A percentile compares a stretch with the other conserved stretches of the same genome.
Evolutionary conservation across 2,329 filamentous ascomycete genomes (phyloP).

Genomic region (Cercospora berteroae): DNA sequence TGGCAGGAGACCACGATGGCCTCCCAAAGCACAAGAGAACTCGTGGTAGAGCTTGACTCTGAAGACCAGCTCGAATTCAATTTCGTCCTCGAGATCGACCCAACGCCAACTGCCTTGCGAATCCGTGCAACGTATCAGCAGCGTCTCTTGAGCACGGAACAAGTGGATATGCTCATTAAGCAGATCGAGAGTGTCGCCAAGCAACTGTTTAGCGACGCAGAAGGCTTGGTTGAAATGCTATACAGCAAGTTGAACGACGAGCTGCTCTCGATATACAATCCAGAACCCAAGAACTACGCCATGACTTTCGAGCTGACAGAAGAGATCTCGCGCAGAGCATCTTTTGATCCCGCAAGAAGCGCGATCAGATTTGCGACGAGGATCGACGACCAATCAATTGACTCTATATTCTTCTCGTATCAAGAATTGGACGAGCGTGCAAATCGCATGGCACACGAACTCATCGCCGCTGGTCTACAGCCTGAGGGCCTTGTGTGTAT

Average conservation of each 20-base stretch:
- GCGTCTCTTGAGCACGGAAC: constrained; percentile 53
- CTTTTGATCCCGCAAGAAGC: constrained; percentile 49
- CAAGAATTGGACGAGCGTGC: constrained; percentile 60
- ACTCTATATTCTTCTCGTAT: constrained; percentile 59
- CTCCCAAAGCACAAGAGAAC: constrained; percentile 29
- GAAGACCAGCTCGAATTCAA: constrained; percentile 74
- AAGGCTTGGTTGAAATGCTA: constrained; percentile 39
- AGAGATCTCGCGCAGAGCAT: constrained; percentile 56
- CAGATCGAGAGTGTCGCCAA: constrained; percentile 60
- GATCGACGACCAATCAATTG: constrained; percentile 41
- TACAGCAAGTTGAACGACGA: constrained; percentile 26
- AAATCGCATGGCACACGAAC: constrained; percentile 61
- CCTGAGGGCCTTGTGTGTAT: constrained; percentile 66
- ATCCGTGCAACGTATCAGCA: constrained; percentile 57
- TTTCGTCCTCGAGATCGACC: constrained; percentile 73
- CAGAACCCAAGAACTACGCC: constrained; percentile 32
- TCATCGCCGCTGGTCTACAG: constrained; percentile 50
- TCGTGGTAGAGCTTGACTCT: constrained; percentile 58
- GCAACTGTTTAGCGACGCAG: constrained; percentile 43
- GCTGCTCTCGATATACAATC: constrained; percentile 44
- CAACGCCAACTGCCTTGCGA: constrained; percentile 49
- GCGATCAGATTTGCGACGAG: constrained; percentile 65
- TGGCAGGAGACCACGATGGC: constrained; percentile 71
- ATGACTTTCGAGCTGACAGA: constrained; percentile 38
- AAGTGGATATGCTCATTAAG: constrained; percentile 56